phyloP scores from a whole-genome alignment of 495 filamentous ascomycete species.

The Chaetomium cochliodes region DNA sequence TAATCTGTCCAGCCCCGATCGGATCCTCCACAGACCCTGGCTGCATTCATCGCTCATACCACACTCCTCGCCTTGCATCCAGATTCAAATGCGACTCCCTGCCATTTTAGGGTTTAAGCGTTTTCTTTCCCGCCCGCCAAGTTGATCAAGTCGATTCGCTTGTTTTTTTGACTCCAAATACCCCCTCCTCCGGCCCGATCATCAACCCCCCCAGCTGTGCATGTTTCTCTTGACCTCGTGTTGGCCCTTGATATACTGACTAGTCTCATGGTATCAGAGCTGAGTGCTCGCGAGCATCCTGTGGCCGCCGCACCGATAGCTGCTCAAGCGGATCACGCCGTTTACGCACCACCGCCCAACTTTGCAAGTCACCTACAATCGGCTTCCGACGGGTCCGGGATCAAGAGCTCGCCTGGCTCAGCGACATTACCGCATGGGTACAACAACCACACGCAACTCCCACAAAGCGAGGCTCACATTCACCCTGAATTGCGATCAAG shows the following conservation, averaged over 20 bases:
- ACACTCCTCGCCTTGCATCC: neutral
- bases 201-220: neutral
- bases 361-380: conserved; percentile 27
- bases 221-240: neutral
- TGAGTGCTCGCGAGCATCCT: conserved; percentile 28
- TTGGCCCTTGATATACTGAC: conserved; percentile 26
- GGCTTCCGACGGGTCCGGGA: conserved; percentile 25
- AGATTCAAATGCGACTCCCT: neutral
- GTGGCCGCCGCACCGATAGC: conserved; percentile 21
- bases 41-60: conserved; percentile 12
- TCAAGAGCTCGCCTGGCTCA: conserved; percentile 24
- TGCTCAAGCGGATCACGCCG: conserved; percentile 27
- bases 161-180: neutral
- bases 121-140: neutral
- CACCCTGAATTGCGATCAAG: conserved; percentile 37
- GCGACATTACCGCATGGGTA: conserved; percentile 38
- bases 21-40: neutral
- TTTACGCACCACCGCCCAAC: conserved; percentile 18
- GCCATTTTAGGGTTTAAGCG: too few species aligned
- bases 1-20: conserved; percentile 20
- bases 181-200: neutral
- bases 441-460: conserved; percentile 27
- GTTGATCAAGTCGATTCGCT: neutral
- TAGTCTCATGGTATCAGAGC: conserved; percentile 25
- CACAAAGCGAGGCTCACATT: conserved; percentile 33